phyloP scores from a whole-genome alignment of 331 rosid genomes.

The Cydonia oblonga region DNA sequence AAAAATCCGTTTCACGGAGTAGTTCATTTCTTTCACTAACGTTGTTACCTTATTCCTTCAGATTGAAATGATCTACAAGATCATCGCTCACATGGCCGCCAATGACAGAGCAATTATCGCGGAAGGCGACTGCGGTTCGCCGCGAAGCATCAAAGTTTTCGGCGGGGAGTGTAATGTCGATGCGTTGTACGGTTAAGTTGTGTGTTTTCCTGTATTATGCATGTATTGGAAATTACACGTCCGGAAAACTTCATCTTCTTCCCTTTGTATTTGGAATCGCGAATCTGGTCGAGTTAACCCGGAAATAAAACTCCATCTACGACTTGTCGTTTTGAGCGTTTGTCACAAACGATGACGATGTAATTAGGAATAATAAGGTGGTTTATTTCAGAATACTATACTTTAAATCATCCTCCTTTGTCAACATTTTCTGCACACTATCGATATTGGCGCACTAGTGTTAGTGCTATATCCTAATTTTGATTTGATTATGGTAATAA shows the following conservation, averaged over 20 bases:
- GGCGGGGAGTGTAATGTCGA: slow-evolving; percentile 69
- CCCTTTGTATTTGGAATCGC: neutral
- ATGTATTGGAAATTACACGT: neutral
- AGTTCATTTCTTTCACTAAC: slow-evolving; percentile 6
- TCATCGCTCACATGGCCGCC: slow-evolving; percentile 79
- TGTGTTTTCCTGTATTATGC: neutral
- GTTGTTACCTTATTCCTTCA: slow-evolving; percentile 7
- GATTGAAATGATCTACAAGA: slow-evolving; percentile 88
- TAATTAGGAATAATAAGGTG: neutral
- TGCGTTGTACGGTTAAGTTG: slow-evolving; percentile 39
- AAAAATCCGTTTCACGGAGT: neutral
- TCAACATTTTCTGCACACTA: neutral
- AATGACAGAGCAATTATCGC: slow-evolving; percentile 89
- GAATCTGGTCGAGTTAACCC: neutral
- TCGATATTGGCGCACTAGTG: neutral
- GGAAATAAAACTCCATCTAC: neutral
- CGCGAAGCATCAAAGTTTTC: slow-evolving; percentile 73
- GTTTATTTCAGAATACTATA: neutral
- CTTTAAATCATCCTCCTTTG: neutral
- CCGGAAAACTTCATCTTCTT: neutral
- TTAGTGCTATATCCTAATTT: neutral
- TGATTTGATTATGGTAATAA: neutral
- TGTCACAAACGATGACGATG: neutral
- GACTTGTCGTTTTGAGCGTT: neutral
- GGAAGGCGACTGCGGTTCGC: slow-evolving; percentile 87